phyloP scores from a whole-genome alignment of 345 rosid genomes.

The Rhizophora apiculata region DNA sequence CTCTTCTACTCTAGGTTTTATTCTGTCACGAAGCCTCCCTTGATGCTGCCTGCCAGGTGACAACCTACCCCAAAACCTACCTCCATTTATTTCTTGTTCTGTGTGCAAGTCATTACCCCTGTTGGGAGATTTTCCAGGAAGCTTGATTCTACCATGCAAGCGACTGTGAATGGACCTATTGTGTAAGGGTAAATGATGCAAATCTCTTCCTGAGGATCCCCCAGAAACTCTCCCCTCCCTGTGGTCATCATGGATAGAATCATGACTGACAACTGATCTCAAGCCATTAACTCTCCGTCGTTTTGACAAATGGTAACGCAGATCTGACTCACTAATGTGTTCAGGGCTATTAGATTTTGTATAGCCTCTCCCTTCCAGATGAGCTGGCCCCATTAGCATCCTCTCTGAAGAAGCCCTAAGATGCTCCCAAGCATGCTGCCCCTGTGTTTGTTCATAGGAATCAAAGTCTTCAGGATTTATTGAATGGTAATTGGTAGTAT shows the following conservation, averaged over 20 bases:
- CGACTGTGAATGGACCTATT: slow-evolving; percentile 59
- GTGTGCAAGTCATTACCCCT: slow-evolving; percentile 33
- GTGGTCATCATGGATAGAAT: slow-evolving; percentile 41
- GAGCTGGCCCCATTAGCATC: slow-evolving; percentile 32
- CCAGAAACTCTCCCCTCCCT: slow-evolving; percentile 40
- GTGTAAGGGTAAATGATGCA: slow-evolving; percentile 25
- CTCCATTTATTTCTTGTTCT: slow-evolving; percentile 52
- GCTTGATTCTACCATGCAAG: slow-evolving; percentile 80
- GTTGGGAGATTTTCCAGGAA: slow-evolving; percentile 47
- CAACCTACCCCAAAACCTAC: slow-evolving; percentile 42
- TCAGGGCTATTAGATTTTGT: slow-evolving; percentile 49
- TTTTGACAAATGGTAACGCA: slow-evolving; percentile 67
- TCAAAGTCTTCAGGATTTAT: slow-evolving; percentile 44
- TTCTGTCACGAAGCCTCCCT: slow-evolving; percentile 64
- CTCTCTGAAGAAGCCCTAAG: slow-evolving; percentile 52
- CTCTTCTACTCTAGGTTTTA: slow-evolving; percentile 51
- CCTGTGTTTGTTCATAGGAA: slow-evolving; percentile 48
- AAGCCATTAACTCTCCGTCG: slow-evolving; percentile 58
- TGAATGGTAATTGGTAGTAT: slow-evolving; percentile 41
- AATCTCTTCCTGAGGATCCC: slow-evolving; percentile 45
- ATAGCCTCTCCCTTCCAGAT: slow-evolving; percentile 48
- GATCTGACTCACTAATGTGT: slow-evolving; percentile 48
- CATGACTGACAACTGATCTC: slow-evolving; percentile 63
- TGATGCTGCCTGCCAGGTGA: slow-evolving; percentile 43
- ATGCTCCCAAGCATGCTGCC: slow-evolving; percentile 59